Evolutionary conservation across 768 basidiomycete genomes (phyloP), one percentile per base, ranked within the genome.

Genomic region (Rubroboletus satanas): DNA sequence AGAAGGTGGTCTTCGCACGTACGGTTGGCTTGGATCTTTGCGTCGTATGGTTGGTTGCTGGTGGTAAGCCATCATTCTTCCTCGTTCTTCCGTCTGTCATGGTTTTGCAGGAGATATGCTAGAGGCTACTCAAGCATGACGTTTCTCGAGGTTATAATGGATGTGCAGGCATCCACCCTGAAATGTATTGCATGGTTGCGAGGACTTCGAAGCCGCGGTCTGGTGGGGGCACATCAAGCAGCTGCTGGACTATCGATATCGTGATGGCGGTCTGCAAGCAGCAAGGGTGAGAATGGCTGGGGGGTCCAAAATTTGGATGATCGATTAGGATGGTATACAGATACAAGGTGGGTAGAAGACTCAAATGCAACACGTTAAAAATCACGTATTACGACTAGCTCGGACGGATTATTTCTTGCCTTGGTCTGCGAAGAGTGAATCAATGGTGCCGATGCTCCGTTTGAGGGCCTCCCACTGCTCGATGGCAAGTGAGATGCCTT

Each of bases 391-490:
- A 41, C 7, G 14, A 29, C 29, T 45, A 8, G 26, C 31, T 39
- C 3, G 5, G 33, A n/a, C 14, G 5, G 15, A 44, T 54, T 42
- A 63, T 49, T 58, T 60, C 43, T 68, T 68, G 52, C 57, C 59
- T 7, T 61, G 51, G 31, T 67, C 63, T 33, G 60, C 71, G 49
- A 87, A 73, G 26, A 85, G 69, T 5, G 74, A 62, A 63, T 89
- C 85, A 50, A 90, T 77, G n/a, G 64, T 68, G 10, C 62, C 60
- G 1, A 69, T 58, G 37, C 71, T 69, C 15, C 66, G 66, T 64
- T 80, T 85, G 50, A 90, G 71, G 11, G 66, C 62, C 43, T 83
- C 71, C 87, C 87, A 88, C 81, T 88, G 88, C 18, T 90, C 88
- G 3, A 73, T 45, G 14, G 73, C 68, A 28, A 93, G 74, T 0